Evolutionary conservation across 148 eudicot genomes (phyloP).

Genomic region (Silene conica): DNA sequence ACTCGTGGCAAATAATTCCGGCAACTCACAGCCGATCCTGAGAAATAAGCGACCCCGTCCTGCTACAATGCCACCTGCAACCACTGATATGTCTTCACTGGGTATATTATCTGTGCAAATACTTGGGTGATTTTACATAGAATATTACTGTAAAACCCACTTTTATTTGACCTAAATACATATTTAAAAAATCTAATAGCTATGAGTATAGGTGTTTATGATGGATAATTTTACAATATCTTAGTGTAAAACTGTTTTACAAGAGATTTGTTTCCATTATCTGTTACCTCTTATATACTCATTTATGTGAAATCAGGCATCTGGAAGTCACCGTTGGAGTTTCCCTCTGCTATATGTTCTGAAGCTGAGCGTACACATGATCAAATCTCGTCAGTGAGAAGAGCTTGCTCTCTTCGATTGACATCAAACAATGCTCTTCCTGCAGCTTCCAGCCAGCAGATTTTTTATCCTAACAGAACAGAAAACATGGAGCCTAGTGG

Average conservation of each 20-base stretch:
- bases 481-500: constrained; percentile 51
- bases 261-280: neutral
- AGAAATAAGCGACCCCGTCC: constrained; percentile 75
- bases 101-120: constrained; percentile 38
- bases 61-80: constrained; percentile 42
- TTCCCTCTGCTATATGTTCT: constrained; percentile 41
- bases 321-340: constrained; percentile 60
- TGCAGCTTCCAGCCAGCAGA: constrained; percentile 38
- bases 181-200: neutral
- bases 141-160: neutral
- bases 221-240: neutral
- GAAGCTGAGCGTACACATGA: constrained; percentile 53
- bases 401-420: constrained; percentile 37
- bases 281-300: neutral
- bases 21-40: constrained; percentile 53
- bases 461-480: constrained; percentile 42
- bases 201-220: neutral
- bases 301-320: constrained; percentile 36
- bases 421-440: constrained; percentile 40
- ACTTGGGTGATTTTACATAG: neutral
- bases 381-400: constrained; percentile 42
- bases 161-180: neutral
- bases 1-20: constrained; percentile 49
- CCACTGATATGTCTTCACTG: constrained; percentile 46
- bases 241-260: neutral